Conservation (phyloP, 2,329 filamentous ascomycete species). For the Fusarium denticulatum region DNA sequence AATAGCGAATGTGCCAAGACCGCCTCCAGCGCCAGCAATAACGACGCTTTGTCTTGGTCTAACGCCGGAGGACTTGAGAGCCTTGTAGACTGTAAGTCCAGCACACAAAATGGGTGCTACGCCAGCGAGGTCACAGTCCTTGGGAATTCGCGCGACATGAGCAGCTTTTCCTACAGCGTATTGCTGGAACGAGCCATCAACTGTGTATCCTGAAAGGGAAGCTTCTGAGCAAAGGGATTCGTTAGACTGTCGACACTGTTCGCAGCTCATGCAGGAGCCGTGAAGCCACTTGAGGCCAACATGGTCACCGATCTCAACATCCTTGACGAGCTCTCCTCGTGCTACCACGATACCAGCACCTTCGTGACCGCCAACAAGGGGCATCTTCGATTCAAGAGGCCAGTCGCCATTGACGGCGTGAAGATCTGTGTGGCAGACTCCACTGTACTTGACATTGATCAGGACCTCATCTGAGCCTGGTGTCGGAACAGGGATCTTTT, state of each 20-base stretch:
- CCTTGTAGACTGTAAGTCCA: conserved; percentile 86
- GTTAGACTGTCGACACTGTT: conserved; percentile 80
- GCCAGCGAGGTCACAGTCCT: conserved; percentile 76
- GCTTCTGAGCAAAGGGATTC: conserved; percentile 82
- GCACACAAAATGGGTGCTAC: conserved; percentile 84
- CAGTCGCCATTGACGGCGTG: conserved; percentile 85
- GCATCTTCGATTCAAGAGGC: conserved; percentile 80
- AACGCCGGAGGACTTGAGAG: conserved; percentile 79
- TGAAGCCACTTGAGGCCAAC: conserved; percentile 92
- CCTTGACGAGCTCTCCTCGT: conserved; percentile 76
- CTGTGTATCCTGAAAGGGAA: conserved; percentile 84
- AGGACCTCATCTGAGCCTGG: conserved; percentile 88
- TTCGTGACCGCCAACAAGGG: conserved; percentile 80
- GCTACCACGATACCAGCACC: conserved; percentile 84
- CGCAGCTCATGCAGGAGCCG: conserved; percentile 80
- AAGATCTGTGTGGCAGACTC: conserved; percentile 85
- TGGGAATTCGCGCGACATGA: conserved; percentile 81
- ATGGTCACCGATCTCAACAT: conserved; percentile 81
- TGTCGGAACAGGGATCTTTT: conserved; percentile 79
- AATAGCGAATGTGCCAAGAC: conserved; percentile 77
- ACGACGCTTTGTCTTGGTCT: conserved; percentile 79
- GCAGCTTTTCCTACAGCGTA: conserved; percentile 85
- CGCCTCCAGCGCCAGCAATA: conserved; percentile 84
- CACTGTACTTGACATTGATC: conserved; percentile 87
- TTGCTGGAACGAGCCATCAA: conserved; percentile 90